A percentile compares a stretch with the other conserved stretches of the same genome.
These are phyloP conservation scores for Niebla homalea DNA, from an alignment of 495 filamentous ascomycete species.

Conservation along the genomic window DNA sequence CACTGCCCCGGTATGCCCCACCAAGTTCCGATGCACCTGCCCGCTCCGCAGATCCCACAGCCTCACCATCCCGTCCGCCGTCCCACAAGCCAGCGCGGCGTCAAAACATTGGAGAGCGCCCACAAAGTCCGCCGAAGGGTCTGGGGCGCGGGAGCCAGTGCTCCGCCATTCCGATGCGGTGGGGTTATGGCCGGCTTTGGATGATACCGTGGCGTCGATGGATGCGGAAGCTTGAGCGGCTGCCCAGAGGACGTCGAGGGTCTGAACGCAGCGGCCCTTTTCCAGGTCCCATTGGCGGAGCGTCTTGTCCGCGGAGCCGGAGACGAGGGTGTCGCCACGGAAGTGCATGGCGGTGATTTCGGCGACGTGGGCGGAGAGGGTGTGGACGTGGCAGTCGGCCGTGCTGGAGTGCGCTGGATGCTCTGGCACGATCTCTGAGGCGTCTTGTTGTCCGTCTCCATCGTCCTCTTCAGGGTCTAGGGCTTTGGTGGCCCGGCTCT, in stretches of 20 bases:
- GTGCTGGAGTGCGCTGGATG: conserved; percentile 54
- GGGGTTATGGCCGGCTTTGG: conserved; percentile 6
- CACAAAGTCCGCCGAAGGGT: conserved; percentile 78
- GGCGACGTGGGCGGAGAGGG: conserved; percentile 78
- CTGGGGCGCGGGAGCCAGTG: conserved; percentile 38
- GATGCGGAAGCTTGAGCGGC: conserved; percentile 77
- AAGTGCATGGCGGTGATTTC: conserved; percentile 94
- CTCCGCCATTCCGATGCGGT: conserved; percentile 40
- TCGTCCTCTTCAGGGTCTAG: conserved; percentile 29
- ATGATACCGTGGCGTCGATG: conserved; percentile 27
- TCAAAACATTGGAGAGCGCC: conserved; percentile 94
- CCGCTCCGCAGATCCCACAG: conserved; percentile 95
- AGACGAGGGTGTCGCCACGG: conserved; percentile 74
- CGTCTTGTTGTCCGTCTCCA: conserved; percentile 49
- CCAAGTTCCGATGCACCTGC: conserved; percentile 88
- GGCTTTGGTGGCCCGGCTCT: conserved; percentile 1
- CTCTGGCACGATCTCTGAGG: conserved; percentile 41
- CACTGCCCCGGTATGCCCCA: conserved; percentile 92
- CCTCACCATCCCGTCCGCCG: conserved; percentile 93
- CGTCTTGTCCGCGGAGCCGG: conserved; percentile 94
- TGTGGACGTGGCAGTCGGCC: conserved; percentile 76
- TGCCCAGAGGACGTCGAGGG: conserved; percentile 97
- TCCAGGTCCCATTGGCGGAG: conserved; percentile 94
- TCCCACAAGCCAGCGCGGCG: conserved; percentile 92
- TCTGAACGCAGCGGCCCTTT: conserved; percentile 92